Evolutionary conservation across 805 yeast genomes (phyloP), one percentile per base, ranked within the genome.

Genomic region (Metschnikowia arizonensis): DNA sequence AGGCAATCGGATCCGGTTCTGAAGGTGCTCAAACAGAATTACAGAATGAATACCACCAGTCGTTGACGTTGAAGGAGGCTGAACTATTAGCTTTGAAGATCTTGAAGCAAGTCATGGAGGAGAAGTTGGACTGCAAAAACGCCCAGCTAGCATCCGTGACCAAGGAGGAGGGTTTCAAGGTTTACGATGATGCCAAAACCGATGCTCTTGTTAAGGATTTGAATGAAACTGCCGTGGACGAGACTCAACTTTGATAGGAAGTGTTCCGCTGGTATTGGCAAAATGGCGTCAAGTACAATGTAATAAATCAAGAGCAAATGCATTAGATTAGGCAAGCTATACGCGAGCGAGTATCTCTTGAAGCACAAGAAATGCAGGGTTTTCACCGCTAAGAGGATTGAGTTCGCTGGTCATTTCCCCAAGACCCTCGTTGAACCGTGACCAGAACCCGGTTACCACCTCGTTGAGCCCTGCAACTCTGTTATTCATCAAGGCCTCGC

Each of bases 21-120:
- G 99, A 93, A 69, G 99, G 99, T 53, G 99, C 99, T 1, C 99
- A 95, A 69, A 85, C 97, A 1, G 99, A 93, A 66, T 76, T 93
- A 61, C 97, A 90, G 66, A 91, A 90, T 61, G 97, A 93, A 69
- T 93, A 93, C 70, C 98, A 91, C 69, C 84, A 84, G 54, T 87
- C 96, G 17, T 76, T 93, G 58, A 88, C 97, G 11, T 72, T 93
- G 56, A 81, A 82, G 55, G 99, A 95, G 64, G 99, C 98, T 7
- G 98, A 93, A 73, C 68, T 86, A 34, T 74, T 93, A 61, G 84
- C 90, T 5, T 76, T 93, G 61, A 90, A 89, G 71, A 86, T 88
- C 46, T 77, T 93, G 57, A 90, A 90, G 65, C 99, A 93, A 69
- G 99, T 93, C 37, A 93, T 93, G 99, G 99, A 93, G 73, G 99